Percentiles rank a stretch among this genome's conserved stretches.
Evolutionary conservation across 179 eudicot genomes (phyloP).

Genomic region (Silene vulgaris): DNA sequence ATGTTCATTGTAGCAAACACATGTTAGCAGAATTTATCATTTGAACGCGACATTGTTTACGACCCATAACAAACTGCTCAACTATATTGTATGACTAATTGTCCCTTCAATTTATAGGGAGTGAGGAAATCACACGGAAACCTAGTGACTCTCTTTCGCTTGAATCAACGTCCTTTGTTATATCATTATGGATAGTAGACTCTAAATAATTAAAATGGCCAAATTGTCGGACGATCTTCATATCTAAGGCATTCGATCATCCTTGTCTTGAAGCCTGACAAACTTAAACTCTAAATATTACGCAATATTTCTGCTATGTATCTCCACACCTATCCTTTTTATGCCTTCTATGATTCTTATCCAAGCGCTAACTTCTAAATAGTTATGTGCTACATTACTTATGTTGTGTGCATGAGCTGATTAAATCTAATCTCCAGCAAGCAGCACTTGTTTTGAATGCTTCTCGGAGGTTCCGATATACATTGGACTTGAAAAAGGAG

Average conservation of each 20-base stretch:
- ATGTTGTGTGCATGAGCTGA: constrained; percentile 17
- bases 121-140: not conserved
- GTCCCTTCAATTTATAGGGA: not conserved
- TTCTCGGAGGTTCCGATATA: constrained; percentile 53
- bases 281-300: not conserved
- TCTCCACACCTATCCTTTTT: not conserved
- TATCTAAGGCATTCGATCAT: not conserved
- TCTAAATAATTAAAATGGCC: not conserved
- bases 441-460: constrained; percentile 66
- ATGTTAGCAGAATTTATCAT: too few species aligned
- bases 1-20: too few species aligned
- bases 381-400: not conserved
- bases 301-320: not conserved
- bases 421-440: constrained; percentile 40
- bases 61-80: not conserved
- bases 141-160: not conserved
- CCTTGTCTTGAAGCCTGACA: not conserved
- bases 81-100: not conserved
- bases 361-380: not conserved
- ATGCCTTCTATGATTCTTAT: too few species aligned
- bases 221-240: not conserved
- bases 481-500: constrained; percentile 52
- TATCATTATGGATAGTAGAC: not conserved
- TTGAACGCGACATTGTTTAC: too few species aligned
- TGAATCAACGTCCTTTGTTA: not conserved